Conservation (phyloP, 2,329 filamentous ascomycete genomes). For the Microsporum audouinii region DNA sequence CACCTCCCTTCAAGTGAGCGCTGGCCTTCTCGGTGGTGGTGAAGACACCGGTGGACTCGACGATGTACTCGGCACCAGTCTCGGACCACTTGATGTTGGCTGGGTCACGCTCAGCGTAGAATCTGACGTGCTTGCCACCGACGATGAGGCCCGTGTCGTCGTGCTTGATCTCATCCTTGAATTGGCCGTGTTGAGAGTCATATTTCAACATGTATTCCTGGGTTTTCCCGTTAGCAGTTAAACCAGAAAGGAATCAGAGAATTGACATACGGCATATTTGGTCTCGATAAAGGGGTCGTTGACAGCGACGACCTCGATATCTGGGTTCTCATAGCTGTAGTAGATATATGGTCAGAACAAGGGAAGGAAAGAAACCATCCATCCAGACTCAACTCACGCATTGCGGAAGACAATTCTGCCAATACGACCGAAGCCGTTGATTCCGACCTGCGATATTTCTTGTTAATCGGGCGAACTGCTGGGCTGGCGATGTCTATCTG, state of each 20-base stretch:
- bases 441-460: constrained; percentile 61
- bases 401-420: constrained; percentile 99
- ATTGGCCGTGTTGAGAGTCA: constrained; percentile 90
- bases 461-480: constrained; percentile 14
- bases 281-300: constrained; percentile 99
- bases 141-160: constrained; percentile 63
- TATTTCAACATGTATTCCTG: constrained; percentile 99
- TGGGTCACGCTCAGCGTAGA: constrained; percentile 90
- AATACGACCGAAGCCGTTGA: constrained; percentile 99
- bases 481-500: background rate
- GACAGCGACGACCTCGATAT: constrained; percentile 88
- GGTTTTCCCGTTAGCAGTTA: background rate
- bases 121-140: constrained; percentile 90
- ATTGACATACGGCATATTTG: constrained; percentile 77
- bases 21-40: constrained; percentile 94
- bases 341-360: background rate
- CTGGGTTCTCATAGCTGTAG: constrained; percentile 65
- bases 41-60: constrained; percentile 98
- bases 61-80: constrained; percentile 81
- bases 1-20: constrained; percentile 88
- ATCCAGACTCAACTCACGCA: constrained; percentile 49
- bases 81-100: constrained; percentile 79
- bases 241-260: constrained; percentile 9
- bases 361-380: background rate
- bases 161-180: constrained; percentile 81